Base-by-base conservation (phyloP, 2,329 filamentous ascomycete genomes). In the Aspergillus quadrilineatus region DNA sequence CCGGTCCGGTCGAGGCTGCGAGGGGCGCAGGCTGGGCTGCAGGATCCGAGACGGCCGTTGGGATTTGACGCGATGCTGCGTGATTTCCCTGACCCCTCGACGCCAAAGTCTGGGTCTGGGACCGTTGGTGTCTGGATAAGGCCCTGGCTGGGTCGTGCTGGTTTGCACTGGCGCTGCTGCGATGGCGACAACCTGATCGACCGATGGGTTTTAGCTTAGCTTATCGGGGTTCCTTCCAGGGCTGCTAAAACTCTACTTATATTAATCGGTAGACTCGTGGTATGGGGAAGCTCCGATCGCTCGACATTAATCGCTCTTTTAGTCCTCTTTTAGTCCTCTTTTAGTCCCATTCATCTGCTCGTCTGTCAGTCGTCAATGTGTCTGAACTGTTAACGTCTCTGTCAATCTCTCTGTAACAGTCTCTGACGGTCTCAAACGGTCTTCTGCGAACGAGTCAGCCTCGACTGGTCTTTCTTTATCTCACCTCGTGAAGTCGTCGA, bases 171-270 rank as follows among this genome's bases (percentile, higher is more conserved):
- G 22, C 22, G 22, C 22, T 22, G 22, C 22, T 22, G 22, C 14
- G 48, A 50, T 50, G 48, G 48, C 48, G 28, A 42, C 28, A 32
- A 22, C 34, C 15, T 51, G 49, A 51, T 51, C 49, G 37, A 28
- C 37, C 34, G 48, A 32, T 39, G 34, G 26, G 32, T 26, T 50
- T 39, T 41, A 37, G 34, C 47, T 50, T 48, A 26, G 46, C 29
- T 47, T 29, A 9, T 34, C 30, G 6, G 30, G 45, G 10, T 48
- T 15, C 8, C 10, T 4, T 8, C 14, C 3, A 15, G 28, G 30
- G 17, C 17, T 29, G 26, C 10, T 14, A n/a, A 44, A 22, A 22
- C 22, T 22, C 22, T 22, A 22, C 10, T 50, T 50, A 50, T 50
- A 50, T 50, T 50, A 43, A 50, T 10, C 36, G 10, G 15, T 2